Evolutionary conservation across 2,329 filamentous ascomycete species (phyloP).

Genomic region (Escovopsis sp.): DNA sequence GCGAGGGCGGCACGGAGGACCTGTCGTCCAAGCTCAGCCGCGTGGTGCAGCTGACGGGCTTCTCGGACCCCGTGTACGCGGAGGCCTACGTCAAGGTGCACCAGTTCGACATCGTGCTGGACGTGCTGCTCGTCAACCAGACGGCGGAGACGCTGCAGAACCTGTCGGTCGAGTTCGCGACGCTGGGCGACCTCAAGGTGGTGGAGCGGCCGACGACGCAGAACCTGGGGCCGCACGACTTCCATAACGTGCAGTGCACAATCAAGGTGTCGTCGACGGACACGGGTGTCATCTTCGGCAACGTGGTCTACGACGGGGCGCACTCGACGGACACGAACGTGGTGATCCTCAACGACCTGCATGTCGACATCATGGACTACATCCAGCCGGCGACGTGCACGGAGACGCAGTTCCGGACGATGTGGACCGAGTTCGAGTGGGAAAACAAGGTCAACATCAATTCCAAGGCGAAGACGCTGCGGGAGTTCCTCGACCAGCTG

Average conservation of each 20-base stretch:
- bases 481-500: conserved; percentile 82
- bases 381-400: conserved; percentile 94
- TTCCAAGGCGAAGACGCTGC: conserved; percentile 80
- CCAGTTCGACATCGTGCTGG: conserved; percentile 95
- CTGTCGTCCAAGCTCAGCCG: conserved; percentile 86
- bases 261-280: conserved; percentile 98
- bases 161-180: conserved; percentile 95
- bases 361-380: conserved; percentile 99
- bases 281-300: conserved; percentile 96
- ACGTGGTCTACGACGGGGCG: conserved; percentile 91
- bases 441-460: conserved; percentile 99
- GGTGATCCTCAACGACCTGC: conserved; percentile 93
- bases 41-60: conserved; percentile 92
- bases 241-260: conserved; percentile 95
- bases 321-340: conserved; percentile 89
- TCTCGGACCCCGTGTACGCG: conserved; percentile 96
- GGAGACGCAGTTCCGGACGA: conserved; percentile 97
- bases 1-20: conserved; percentile 69
- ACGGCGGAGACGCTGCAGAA: conserved; percentile 95
- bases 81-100: conserved; percentile 98
- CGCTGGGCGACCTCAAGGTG: conserved; percentile 90
- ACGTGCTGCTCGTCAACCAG: conserved; percentile 93
- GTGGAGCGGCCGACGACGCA: conserved; percentile 93
- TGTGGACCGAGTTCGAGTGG: conserved; percentile 99
- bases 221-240: conserved; percentile 88